Percentiles rank a stretch among this genome's conserved stretches.
These are phyloP conservation scores for Xerocomellus amylosporus DNA, from an alignment of 768 basidiomycete species.

Conservation along the genomic window DNA sequence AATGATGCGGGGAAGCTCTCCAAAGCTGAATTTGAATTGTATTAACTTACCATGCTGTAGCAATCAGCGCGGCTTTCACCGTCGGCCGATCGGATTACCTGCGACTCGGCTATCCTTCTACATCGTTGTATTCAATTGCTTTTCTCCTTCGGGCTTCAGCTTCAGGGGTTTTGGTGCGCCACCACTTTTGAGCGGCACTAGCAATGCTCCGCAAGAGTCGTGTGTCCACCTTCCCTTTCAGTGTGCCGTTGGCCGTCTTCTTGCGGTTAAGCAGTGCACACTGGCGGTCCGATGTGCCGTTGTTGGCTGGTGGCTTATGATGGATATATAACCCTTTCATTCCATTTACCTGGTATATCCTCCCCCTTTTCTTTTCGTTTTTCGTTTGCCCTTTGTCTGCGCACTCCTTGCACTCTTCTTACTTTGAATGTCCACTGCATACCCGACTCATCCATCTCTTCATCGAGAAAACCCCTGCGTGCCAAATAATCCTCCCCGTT, in stretches of 20 bases:
- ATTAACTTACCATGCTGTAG: slow-evolving; percentile 5
- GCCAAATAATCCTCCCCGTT: too few relatives aligned
- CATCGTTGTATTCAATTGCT: neutral
- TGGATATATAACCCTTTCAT: neutral
- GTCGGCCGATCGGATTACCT: neutral
- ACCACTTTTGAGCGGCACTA: too few relatives aligned
- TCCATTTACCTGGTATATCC: neutral
- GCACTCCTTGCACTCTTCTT: neutral
- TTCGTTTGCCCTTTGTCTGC: neutral
- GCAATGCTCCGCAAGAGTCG: too few relatives aligned
- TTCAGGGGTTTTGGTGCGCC: neutral
- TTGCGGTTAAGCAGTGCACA: neutral
- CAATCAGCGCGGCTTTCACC: neutral
- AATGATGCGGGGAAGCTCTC: neutral
- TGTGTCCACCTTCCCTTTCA: neutral
- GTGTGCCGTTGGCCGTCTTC: neutral
- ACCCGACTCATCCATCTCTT: too few relatives aligned
- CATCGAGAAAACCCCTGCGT: neutral
- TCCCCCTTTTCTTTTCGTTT: neutral
- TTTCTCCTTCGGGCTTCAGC: neutral
- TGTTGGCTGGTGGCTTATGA: neutral
- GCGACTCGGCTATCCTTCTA: too few relatives aligned
- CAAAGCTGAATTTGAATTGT: neutral
- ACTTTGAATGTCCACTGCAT: neutral
- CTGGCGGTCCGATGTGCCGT: too few relatives aligned